Evolutionary conservation across 179 eudicot species (phyloP).

Genomic region (Corrigiola litoralis): DNA sequence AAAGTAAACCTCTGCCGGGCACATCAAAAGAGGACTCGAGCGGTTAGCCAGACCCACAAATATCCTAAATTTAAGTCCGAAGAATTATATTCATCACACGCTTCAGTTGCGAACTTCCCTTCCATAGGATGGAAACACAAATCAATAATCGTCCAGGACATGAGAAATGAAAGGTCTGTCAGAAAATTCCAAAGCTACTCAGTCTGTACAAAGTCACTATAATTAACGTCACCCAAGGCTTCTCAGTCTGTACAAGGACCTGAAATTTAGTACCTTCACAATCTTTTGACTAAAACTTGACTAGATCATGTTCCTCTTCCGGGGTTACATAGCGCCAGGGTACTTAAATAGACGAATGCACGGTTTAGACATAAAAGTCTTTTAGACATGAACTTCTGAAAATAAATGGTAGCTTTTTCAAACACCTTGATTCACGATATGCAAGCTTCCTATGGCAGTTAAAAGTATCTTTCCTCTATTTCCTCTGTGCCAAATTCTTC

Average conservation of each 20-base stretch:
- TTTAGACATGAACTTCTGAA: no score
- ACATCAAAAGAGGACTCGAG: background rate
- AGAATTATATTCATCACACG: background rate
- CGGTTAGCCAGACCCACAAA: background rate
- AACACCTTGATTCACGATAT: no score
- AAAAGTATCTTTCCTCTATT: no score
- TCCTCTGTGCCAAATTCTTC: no score
- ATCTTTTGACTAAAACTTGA: background rate
- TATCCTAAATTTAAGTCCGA: background rate
- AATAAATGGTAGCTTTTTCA: no score
- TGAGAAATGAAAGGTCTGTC: background rate
- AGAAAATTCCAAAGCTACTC: background rate
- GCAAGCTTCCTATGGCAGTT: no score
- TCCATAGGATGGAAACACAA: background rate
- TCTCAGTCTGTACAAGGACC: background rate
- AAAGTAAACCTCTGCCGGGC: no score
- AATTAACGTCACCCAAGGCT: background rate
- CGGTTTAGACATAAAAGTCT: no score
- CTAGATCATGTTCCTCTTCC: background rate
- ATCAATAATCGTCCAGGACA: background rate
- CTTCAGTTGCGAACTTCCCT: background rate
- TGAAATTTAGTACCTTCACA: background rate
- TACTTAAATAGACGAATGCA: no score
- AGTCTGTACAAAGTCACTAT: background rate
- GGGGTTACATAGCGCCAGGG: no score